Conservation (phyloP, 83 land plant species). For the Diphasiastrum complanatum region DNA sequence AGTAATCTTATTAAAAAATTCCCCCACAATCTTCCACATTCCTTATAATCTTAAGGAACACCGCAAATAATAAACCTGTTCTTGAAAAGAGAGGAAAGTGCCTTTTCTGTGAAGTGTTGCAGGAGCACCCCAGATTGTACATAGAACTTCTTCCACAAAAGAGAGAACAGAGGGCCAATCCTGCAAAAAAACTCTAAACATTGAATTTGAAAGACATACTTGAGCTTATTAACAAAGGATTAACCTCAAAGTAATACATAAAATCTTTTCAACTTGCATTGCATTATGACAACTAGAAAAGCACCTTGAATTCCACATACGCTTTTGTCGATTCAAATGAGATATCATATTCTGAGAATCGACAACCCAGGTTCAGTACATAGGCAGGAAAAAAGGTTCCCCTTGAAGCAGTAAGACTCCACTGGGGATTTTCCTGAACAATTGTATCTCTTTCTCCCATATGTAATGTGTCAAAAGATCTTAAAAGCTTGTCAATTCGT, state of each 20-base stretch:
- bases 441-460: conserved; percentile 3
- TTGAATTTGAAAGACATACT: too few species aligned
- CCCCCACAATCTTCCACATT: too few species aligned
- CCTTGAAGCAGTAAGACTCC: conserved; percentile 18
- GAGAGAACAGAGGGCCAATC: conserved; percentile 62
- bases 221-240: too few species aligned
- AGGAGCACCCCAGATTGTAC: conserved; percentile 43
- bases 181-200: conserved; percentile 42
- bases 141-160: conserved; percentile 56
- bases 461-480: too few species aligned
- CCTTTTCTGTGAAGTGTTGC: too few species aligned
- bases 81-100: too few species aligned
- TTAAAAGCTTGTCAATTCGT: conserved; percentile 60
- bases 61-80: too few species aligned
- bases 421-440: conserved; percentile 23
- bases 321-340: conserved; percentile 81
- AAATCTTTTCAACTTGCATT: too few species aligned
- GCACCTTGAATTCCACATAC: conserved; percentile 81
- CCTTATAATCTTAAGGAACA: too few species aligned
- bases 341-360: conserved; percentile 57
- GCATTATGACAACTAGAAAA: not conserved
- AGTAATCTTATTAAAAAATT: too few species aligned
- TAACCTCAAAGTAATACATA: too few species aligned
- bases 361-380: conserved; percentile 64
- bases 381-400: conserved; percentile 45